Evolutionary conservation across 2,329 filamentous ascomycete species (phyloP), one percentile per base, ranked within the genome.

Genomic region (Aspergillus neotritici): DNA sequence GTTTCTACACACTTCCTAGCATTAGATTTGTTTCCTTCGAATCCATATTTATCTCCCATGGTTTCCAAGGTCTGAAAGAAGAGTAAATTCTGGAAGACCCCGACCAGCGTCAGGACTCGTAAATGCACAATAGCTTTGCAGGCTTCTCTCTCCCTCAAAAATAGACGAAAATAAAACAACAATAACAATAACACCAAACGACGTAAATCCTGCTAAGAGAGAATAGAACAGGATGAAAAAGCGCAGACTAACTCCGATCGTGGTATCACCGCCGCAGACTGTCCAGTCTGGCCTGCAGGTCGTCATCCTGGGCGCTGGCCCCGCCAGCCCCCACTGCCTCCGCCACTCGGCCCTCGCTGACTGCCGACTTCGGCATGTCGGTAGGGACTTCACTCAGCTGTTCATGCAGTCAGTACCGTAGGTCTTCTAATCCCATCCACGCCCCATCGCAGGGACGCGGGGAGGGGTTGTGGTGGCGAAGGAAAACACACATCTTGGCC

Each of bases 381-480:
- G 84, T 83, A 1, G 93, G 93, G 2, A 91, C 93, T 65, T 96
- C 90, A 46, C 90, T 91, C 58, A 98, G 80, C 89, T 97, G 62
- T 50, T 56, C 14, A 10, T 7, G 37, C 43, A 35, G 51, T 65
- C 39, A 64, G 60, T 43, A 42, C 3, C 21, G 21, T 25, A 25
- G 21, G 7, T 21, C 17, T 21, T 21, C 17, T 34, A 12, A 16
- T 16, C 9, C 15, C 12, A 41, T 21, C 31, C 15, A 13, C 11
- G 14, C 15, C 12, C 33, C 25, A 30, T 33, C 15, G 12, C 4
- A 21, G 40, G 11, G 21, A 16, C 3, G 29, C 17, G 17, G 17
- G 17, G 17, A 17, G 21, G 21, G 7, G 21, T 1, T 8, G 21
- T 2, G 21, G 21, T 8, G 21, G 21, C n/a, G 16, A 30, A 15